Evolutionary conservation across 2,329 filamentous ascomycete species (phyloP), one percentile per base, ranked within the genome.

Genomic region (Fusarium haematococcum): DNA sequence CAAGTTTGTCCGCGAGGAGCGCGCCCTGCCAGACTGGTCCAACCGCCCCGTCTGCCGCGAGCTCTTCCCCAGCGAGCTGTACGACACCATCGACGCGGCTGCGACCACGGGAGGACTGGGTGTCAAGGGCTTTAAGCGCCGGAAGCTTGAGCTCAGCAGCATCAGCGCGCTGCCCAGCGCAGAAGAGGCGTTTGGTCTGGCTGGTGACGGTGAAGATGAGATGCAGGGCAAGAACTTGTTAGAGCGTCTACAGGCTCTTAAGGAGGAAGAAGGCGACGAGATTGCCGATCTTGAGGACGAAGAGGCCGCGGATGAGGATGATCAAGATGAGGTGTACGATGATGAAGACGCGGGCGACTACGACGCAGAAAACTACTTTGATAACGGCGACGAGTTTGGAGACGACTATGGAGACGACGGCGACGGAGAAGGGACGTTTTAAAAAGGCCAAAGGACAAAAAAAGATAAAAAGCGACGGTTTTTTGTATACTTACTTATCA

Each of bases 341-440:
- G 89, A 91, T 65, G 88, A 90, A 67, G 88, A 89, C 58, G 89
- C 87, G 2, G 89, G 89, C 9, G 89, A 91, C 69, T 91, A 91
- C 77, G 87, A 91, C 52, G 89, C 89, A 3, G 89, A 91, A 76
- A 85, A 85, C 11, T 91, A 91, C 81, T 91, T 91, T 78, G 89
- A 91, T 69, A 88, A 86, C 27, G 88, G 88, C 14, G 88, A 89
- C 70, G 88, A 90, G 27, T 86, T 88, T 62, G 85, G 86, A 39
- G 86, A 87, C 25, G 88, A 88, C 56, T 86, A 86, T 57, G 87
- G 84, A 5, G 86, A 86, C 11, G 86, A 86, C 9, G 88, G 88
- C 27, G 89, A 88, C 37, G 88, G 83, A 45, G 85, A 85, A 72
- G 82, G 81, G 9, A 84, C 83, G 5, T 84, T 82, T 56, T 84